Base-by-base conservation (phyloP, 1,284 basidiomycete genomes). In the Papiliotrema nemorosa region DNA sequence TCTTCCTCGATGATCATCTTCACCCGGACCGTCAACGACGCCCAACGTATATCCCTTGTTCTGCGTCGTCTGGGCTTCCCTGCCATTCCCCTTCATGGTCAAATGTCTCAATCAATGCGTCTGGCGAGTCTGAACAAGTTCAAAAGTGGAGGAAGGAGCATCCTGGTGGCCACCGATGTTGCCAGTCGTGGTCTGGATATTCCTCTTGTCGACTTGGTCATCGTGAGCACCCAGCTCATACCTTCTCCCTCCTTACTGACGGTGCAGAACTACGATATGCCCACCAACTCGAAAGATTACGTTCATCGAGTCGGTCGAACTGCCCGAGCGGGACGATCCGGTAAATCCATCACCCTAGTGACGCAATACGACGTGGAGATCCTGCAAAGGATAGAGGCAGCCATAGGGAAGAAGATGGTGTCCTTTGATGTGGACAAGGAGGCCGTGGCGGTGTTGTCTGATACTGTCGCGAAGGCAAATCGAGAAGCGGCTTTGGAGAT, bases 331-430 rank as follows among this genome's bases (percentile, higher is more conserved):
- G 96, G 96, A 14, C 83, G 96, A 37, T 84, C 90, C 2, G 96
- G 96, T 37, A 97, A 97, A 76, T 87, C 90, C 1, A 88, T 98
- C 61, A 97, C 96, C 12, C 80, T 99, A 21, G 92, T 97, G 12
- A 93, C 94, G 1, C 96, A 99, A 76, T 99, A 98, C 73, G 94
- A 99, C 64, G 92, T 98, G 51, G 96, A 98, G 74, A 81, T 97
- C 48, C 78, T 98, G 12, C 91, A 97, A 71, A 84, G 96, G 9
- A 97, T 98, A 66, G 92, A 97, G 70, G 80, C 82, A 21, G 91
- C 94, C 4, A 86, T 89, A 27, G 92, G 84, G 27, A 93, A 96
- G 76, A 90, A 93, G 74, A 88, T 98, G 84, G 85, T 86, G 31
- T 78, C 89, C 26, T 98, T 91, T 80, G 85, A 90, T 3, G 87